Conservation (phyloP, 805 yeast species). For the Debaryomyces hansenii region DNA sequence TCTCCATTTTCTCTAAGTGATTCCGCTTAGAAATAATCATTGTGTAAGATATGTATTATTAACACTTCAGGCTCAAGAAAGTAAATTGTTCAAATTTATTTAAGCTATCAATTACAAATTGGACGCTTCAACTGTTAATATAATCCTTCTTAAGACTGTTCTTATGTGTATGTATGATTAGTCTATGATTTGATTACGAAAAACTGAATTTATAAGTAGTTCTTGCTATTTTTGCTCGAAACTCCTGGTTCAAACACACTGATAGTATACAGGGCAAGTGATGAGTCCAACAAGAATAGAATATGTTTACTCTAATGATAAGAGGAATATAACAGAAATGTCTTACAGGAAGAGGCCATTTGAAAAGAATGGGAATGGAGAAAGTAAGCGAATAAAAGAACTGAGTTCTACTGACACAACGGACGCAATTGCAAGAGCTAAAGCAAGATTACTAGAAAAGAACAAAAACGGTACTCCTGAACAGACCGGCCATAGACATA, state of each 20-base stretch:
- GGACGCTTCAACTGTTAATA: not conserved
- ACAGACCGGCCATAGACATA: not conserved
- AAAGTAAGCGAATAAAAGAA: not conserved
- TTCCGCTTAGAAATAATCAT: constrained; percentile 36
- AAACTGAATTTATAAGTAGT: not conserved
- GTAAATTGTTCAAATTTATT: not conserved
- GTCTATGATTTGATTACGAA: too few relatives aligned
- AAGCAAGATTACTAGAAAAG: constrained; percentile 7
- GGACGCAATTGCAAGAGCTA: constrained; percentile 9
- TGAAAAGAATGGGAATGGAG: not conserved
- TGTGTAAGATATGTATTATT: not conserved
- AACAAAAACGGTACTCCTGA: not conserved
- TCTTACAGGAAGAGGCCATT: not conserved
- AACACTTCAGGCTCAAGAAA: not conserved
- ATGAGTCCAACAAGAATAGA: too few relatives aligned
- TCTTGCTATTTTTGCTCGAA: not conserved
- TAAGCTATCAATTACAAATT: not conserved
- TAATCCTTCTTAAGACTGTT: not conserved
- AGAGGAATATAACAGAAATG: not conserved
- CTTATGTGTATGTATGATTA: too few relatives aligned
- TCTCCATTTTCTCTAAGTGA: constrained; percentile 27
- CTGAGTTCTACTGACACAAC: not conserved
- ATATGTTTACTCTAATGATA: not conserved
- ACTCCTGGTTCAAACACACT: not conserved
- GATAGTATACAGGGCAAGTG: not conserved